A percentile compares a stretch with the other conserved stretches of the same genome.
These are phyloP conservation scores for Ascochyta clinopodiicola DNA, from an alignment of 2,329 filamentous ascomycete genomes.

Conservation along the genomic window DNA sequence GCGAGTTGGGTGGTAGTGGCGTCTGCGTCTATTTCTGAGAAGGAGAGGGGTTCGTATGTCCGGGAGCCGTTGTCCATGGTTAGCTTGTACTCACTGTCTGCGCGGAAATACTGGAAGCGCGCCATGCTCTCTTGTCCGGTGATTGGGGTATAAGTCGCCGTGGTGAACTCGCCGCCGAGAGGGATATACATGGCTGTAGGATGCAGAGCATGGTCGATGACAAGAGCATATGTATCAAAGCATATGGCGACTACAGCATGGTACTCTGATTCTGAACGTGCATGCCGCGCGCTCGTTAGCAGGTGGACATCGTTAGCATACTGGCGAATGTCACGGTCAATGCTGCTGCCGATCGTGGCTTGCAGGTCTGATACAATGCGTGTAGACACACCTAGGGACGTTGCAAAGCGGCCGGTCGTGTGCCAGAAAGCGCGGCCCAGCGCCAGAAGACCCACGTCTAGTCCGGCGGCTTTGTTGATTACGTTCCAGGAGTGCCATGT, in stretches of 20 bases:
- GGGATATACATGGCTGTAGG: background rate
- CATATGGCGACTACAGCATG: slow-evolving; percentile 12
- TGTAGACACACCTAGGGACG: background rate
- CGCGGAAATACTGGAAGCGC: slow-evolving; percentile 1
- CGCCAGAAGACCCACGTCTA: background rate
- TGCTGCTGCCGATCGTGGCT: background rate
- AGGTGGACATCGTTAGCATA: background rate
- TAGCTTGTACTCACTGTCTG: background rate
- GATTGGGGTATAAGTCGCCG: background rate
- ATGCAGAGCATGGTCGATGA: slow-evolving; percentile 8
- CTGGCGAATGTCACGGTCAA: background rate
- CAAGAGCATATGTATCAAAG: slow-evolving; percentile 8
- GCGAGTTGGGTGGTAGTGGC: background rate
- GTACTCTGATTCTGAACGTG: background rate
- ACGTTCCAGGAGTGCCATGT: slow-evolving; percentile 5
- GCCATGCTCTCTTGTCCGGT: background rate
- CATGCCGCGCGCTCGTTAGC: background rate
- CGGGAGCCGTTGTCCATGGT: background rate
- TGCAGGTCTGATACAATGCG: background rate
- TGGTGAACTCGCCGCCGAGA: background rate
- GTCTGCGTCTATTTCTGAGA: slow-evolving; percentile 2
- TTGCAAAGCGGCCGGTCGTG: background rate
- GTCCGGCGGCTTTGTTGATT: background rate
- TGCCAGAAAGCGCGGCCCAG: background rate
- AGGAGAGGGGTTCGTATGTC: background rate